Evolutionary conservation across 441 rosid genomes (phyloP).

Genomic region (Brassica balearica): DNA sequence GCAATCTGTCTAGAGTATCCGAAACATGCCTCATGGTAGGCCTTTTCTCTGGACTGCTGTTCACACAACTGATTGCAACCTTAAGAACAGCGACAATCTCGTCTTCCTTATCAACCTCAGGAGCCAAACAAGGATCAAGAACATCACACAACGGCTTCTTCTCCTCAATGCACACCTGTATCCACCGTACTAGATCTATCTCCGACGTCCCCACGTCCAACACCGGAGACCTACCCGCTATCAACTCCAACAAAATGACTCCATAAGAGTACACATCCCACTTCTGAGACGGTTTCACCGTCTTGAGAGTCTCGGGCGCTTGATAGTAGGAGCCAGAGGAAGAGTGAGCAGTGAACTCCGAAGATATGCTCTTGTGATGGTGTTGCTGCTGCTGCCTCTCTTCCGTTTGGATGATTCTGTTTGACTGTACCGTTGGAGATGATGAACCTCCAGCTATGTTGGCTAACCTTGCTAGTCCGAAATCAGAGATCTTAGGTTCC

Average conservation of each 20-base stretch:
- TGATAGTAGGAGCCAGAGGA: slow-evolving; percentile 75
- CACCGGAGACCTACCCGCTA: slow-evolving; percentile 68
- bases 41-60: slow-evolving; percentile 78
- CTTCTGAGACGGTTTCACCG: slow-evolving; percentile 91
- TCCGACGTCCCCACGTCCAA: slow-evolving; percentile 69
- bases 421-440: slow-evolving; percentile 76
- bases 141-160: slow-evolving; percentile 83
- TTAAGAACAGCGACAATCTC: slow-evolving; percentile 82
- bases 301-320: slow-evolving; percentile 89
- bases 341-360: slow-evolving; percentile 60
- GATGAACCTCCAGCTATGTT: slow-evolving; percentile 81
- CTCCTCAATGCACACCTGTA: slow-evolving; percentile 88
- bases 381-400: slow-evolving; percentile 71
- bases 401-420: slow-evolving; percentile 57
- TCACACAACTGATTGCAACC: slow-evolving; percentile 84
- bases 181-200: slow-evolving; percentile 81
- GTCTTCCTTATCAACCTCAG: slow-evolving; percentile 80
- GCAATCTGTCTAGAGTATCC: slow-evolving; percentile 63
- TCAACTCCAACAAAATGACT: slow-evolving; percentile 81
- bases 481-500: slow-evolving; percentile 85
- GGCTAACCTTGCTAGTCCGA: slow-evolving; percentile 91
- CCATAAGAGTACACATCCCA: slow-evolving; percentile 99
- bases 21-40: slow-evolving; percentile 83
- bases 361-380: slow-evolving; percentile 58
- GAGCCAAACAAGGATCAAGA: slow-evolving; percentile 76